phyloP scores from a whole-genome alignment of 345 rosid species.

The Brassica rapa region DNA sequence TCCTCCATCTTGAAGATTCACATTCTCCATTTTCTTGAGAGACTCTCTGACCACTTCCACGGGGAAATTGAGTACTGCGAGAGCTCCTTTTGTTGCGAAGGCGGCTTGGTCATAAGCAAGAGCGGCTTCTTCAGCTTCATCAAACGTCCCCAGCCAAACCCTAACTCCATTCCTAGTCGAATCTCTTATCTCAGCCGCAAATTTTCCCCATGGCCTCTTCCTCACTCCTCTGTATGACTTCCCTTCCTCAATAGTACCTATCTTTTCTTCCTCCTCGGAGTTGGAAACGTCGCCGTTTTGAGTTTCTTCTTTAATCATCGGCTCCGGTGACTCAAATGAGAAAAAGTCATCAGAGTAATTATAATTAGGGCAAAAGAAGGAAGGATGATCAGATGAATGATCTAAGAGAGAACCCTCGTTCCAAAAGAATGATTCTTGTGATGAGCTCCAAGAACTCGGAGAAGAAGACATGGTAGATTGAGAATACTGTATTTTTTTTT shows the following conservation, averaged over 20 bases:
- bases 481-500: conserved; percentile 32
- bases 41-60: conserved; percentile 54
- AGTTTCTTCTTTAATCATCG: conserved; percentile 39
- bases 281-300: conserved; percentile 31
- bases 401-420: conserved; percentile 39
- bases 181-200: conserved; percentile 79
- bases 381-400: conserved; percentile 35
- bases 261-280: conserved; percentile 49
- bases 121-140: conserved; percentile 72
- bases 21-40: conserved; percentile 52
- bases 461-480: conserved; percentile 38
- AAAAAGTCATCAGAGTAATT: conserved; percentile 49
- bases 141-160: conserved; percentile 82
- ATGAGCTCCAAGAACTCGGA: conserved; percentile 47
- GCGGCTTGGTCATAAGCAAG: conserved; percentile 84
- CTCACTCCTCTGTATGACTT: conserved; percentile 66
- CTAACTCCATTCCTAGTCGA: conserved; percentile 61
- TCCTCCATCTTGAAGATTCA: conserved; percentile 51
- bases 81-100: conserved; percentile 53
- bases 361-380: conserved; percentile 43
- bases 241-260: conserved; percentile 32
- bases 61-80: conserved; percentile 68
- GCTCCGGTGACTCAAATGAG: conserved; percentile 42
- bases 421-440: conserved; percentile 49
- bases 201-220: conserved; percentile 77